Conservation (phyloP, 176 grass and related monocot species). For the Phyllostachys edulis region DNA sequence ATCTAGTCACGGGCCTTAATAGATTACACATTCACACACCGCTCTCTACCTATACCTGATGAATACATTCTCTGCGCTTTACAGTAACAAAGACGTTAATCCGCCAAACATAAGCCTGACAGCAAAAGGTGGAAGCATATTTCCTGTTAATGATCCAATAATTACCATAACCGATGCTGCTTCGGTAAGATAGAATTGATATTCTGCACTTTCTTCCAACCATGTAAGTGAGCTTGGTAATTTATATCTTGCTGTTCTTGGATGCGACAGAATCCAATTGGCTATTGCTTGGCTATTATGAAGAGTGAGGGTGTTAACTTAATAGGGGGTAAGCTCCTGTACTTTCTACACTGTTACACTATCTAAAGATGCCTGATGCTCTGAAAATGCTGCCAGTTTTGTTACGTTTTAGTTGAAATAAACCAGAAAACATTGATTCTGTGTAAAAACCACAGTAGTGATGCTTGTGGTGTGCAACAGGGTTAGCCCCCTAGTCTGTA, state of each 20-base stretch:
- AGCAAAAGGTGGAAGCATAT: slow-evolving; percentile 63
- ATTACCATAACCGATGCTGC: slow-evolving; percentile 24
- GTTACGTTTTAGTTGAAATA: background rate
- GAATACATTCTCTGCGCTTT: slow-evolving; percentile 26
- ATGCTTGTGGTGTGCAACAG: slow-evolving; percentile 1
- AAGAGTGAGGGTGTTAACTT: slow-evolving; percentile 69
- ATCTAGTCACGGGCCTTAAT: background rate
- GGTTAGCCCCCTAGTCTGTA: background rate
- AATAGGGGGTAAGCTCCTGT: slow-evolving; percentile 69
- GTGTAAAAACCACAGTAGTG: background rate
- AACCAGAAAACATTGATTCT: background rate
- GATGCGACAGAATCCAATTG: slow-evolving; percentile 25
- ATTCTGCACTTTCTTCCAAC: slow-evolving; percentile 6
- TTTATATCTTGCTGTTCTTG: slow-evolving; percentile 23
- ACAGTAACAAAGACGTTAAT: slow-evolving; percentile 43
- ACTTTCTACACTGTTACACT: background rate
- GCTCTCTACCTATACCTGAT: slow-evolving; percentile 6
- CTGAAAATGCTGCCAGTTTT: background rate
- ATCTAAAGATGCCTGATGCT: background rate
- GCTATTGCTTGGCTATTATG: slow-evolving; percentile 84
- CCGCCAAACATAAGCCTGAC: slow-evolving; percentile 60
- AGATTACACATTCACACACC: background rate
- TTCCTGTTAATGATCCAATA: slow-evolving; percentile 60
- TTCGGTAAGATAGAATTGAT: slow-evolving; percentile 44
- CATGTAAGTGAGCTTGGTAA: background rate